These are phyloP conservation scores for Scedosporium dehoogii DNA, from an alignment of 2,329 filamentous ascomycete genomes.

Conservation along the genomic window DNA sequence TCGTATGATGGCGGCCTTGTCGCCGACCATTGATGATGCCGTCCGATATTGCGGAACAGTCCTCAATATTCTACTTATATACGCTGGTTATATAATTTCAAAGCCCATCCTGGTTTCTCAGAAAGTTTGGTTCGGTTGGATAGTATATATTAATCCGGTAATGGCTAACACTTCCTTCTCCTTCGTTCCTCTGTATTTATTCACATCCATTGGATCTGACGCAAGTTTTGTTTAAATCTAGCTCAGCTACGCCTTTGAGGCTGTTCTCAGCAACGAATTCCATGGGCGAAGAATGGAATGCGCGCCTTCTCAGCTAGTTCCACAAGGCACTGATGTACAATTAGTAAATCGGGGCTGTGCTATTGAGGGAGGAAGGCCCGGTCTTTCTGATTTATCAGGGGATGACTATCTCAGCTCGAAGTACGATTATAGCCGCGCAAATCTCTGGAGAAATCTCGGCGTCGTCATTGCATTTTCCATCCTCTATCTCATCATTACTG, in stretches of 20 bases:
- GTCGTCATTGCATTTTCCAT: constrained; percentile 47
- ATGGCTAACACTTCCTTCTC: too few relatives aligned
- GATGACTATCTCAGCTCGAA: constrained; percentile 33
- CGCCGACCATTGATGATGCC: constrained; percentile 52
- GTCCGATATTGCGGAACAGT: constrained; percentile 46
- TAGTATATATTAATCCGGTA: constrained; percentile 56
- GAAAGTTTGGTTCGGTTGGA: constrained; percentile 63
- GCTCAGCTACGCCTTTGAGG: constrained; percentile 53
- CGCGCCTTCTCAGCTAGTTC: constrained; percentile 32
- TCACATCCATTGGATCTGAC: too few relatives aligned
- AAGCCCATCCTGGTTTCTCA: constrained; percentile 42
- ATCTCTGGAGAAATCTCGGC: constrained; percentile 55
- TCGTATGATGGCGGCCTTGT: constrained; percentile 47
- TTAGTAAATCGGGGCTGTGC: constrained; percentile 42
- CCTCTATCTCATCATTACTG: constrained; percentile 36
- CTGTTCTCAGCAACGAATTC: constrained; percentile 45
- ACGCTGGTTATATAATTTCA: constrained; percentile 56
- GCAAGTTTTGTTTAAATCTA: not conserved
- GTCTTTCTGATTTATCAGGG: constrained; percentile 37
- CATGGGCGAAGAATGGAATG: constrained; percentile 41
- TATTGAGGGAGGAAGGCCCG: constrained; percentile 39
- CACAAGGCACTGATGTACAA: constrained; percentile 29
- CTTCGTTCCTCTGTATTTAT: too few relatives aligned
- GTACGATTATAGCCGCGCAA: constrained; percentile 34
- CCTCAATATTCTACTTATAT: constrained; percentile 54